A percentile compares a stretch with the other conserved stretches of the same genome.
Conservation (phyloP, 257 asterid species). For the Gynochthodes officinalis region DNA sequence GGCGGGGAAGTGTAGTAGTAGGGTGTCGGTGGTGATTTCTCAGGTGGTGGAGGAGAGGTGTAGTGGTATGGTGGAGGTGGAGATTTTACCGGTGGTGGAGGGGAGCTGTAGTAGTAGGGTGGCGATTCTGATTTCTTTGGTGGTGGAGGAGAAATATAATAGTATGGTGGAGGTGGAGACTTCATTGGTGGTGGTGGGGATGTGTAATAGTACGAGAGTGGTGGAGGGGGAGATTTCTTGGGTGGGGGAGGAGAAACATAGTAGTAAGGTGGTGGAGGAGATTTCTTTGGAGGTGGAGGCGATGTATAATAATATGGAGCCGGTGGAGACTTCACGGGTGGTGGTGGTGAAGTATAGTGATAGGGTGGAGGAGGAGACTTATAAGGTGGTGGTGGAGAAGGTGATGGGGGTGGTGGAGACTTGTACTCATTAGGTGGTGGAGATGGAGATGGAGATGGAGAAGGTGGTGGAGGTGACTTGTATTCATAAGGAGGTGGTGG, state of each 20-base stretch:
- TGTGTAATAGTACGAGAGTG: slow-evolving; percentile 23
- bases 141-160: slow-evolving; percentile 43
- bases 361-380: slow-evolving; percentile 15
- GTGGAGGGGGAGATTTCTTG: slow-evolving; percentile 31
- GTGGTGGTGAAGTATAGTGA: slow-evolving; percentile 17
- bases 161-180: slow-evolving; percentile 29
- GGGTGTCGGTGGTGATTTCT: slow-evolving; percentile 34
- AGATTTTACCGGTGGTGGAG: slow-evolving; percentile 34
- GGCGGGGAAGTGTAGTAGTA: slow-evolving; percentile 46
- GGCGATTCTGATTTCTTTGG: slow-evolving; percentile 27
- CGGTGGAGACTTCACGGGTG: background rate
- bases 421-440: slow-evolving; percentile 20
- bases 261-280: slow-evolving; percentile 44
- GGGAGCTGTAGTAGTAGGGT: slow-evolving; percentile 28
- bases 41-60: slow-evolving; percentile 26
- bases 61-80: slow-evolving; percentile 39
- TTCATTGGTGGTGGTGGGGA: slow-evolving; percentile 43
- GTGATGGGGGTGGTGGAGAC: slow-evolving; percentile 32
- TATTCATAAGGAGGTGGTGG: slow-evolving; percentile 43
- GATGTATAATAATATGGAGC: slow-evolving; percentile 40
- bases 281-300: slow-evolving; percentile 25
- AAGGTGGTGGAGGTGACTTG: slow-evolving; percentile 26
- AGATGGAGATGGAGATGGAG: slow-evolving; percentile 11
- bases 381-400: slow-evolving; percentile 21
- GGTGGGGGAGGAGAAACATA: slow-evolving; percentile 50